A percentile compares a stretch with the other conserved stretches of the same genome.
phyloP scores from a whole-genome alignment of 225 moss, liverwort and hornwort species.

The Sphagnum tenellum region DNA sequence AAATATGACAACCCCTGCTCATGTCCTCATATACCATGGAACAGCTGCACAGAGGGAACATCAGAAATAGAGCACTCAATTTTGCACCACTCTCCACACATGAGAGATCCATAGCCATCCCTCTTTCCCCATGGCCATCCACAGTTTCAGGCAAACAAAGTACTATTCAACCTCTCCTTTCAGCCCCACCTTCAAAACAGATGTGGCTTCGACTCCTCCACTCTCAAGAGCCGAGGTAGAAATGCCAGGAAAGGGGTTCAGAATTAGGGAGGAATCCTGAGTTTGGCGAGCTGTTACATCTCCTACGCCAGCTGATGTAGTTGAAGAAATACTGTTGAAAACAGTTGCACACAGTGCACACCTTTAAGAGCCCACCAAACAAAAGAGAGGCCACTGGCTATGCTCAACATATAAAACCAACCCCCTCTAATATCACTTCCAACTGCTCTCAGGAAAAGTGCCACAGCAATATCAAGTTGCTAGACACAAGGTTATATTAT shows the following conservation, averaged over 20 bases:
- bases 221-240: constrained; percentile 48
- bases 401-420: no score
- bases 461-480: no score
- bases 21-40: no score
- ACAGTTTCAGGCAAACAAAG: not conserved
- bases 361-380: constrained; percentile 4
- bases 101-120: no score
- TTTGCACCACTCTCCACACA: no score
- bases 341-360: constrained; percentile 9
- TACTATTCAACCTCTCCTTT: not conserved
- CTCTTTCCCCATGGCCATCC: not conserved
- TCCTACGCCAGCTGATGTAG: constrained; percentile 39
- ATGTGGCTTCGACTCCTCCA: constrained; percentile 29
- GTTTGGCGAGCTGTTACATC: constrained; percentile 55
- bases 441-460: no score
- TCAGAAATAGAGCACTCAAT: no score
- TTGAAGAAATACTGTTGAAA: constrained; percentile 63
- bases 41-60: no score
- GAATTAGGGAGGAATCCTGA: constrained; percentile 48
- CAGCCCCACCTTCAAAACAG: constrained; percentile 45
- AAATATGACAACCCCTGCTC: no score
- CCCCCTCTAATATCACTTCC: no score
- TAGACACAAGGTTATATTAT: not conserved
- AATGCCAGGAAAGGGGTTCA: constrained; percentile 34
- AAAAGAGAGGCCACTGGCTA: not conserved